Percentiles rank a stretch among this genome's conserved stretches.
phyloP scores from a whole-genome alignment of 805 yeast species.

The Saccharomycopsis olivae region DNA sequence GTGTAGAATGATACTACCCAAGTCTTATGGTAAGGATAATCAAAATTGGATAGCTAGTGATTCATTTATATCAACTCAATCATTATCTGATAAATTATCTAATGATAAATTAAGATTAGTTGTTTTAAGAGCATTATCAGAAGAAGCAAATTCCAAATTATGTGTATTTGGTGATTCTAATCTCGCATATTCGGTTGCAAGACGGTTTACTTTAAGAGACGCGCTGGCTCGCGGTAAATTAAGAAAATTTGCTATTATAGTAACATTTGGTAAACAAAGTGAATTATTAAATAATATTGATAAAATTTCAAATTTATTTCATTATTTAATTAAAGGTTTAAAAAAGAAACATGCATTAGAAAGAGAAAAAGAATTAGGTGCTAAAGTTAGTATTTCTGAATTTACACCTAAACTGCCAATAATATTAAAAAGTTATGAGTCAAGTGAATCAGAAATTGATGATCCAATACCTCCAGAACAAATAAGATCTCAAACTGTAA shows the following conservation, averaged over 20 bases:
- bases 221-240: constrained; percentile 14
- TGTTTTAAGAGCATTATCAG: constrained; percentile 12
- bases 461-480: neutral
- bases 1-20: too few relatives aligned
- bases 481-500: constrained; percentile 11
- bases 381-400: neutral
- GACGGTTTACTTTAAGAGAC: constrained; percentile 13
- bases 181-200: constrained; percentile 12
- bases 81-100: constrained; percentile 2
- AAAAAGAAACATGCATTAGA: constrained; percentile 2
- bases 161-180: constrained; percentile 17
- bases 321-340: constrained; percentile 9
- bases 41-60: too few relatives aligned
- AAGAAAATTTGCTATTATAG: constrained; percentile 13
- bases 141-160: constrained; percentile 15
- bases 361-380: neutral
- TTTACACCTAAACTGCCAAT: too few relatives aligned
- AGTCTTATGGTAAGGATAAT: too few relatives aligned
- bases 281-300: constrained; percentile 5
- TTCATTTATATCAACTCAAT: constrained; percentile 1
- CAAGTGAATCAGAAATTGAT: neutral
- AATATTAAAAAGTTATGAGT: neutral
- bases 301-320: constrained; percentile 11
- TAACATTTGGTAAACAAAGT: constrained; percentile 15
- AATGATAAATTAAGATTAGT: constrained; percentile 10